Evolutionary conservation across 1,284 basidiomycete species (phyloP), one percentile per base, ranked within the genome.

Genomic region (Irpex sp.): DNA sequence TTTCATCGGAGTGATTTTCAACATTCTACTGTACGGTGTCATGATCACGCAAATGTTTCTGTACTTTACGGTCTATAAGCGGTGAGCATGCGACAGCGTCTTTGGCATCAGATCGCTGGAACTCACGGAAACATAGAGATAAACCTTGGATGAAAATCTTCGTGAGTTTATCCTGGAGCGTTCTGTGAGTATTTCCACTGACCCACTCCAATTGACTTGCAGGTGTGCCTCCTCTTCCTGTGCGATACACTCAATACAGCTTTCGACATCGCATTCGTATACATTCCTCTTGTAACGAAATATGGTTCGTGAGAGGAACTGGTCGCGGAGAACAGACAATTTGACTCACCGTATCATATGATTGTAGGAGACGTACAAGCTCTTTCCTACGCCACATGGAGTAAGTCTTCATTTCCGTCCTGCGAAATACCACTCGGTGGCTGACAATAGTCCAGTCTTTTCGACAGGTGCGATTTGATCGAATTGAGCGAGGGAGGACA

Each of bases 11-110:
- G 72, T 78, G 59, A 67, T 75, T 54, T 66, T 78, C 67, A 75
- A 78, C 67, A 68, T 75, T 65, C 66, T 78, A 49, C 67, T 78
- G 56, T 78, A 78, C 62, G 77, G 77, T 39, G 74, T 74, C 52
- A 71, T 76, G 67, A 73, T 78, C 61, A 75, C 77, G 9, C 77
- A 78, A 63, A 75, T 75, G 21, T 76, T 77, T 65, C 66, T 77
- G 62, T 78, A 77, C 63, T 75, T 75, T 63, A 74, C 72, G 5
- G 72, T 71, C 18, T 78, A 76, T 63, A 77, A 76, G 63, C 70
- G 69, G 77, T 77, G 56, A 51, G 71, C 64, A 21, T n/a, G n/a
- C n/a, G n/a, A n/a, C n/a, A n/a, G n/a, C n/a, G n/a, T n/a, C 21
- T 37, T 21, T 8, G 33, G 4, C 6, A 10, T 36, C 39, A 36